Evolutionary conservation across 176 grass and related monocot genomes (phyloP).

Genomic region (Oryza coarctata): DNA sequence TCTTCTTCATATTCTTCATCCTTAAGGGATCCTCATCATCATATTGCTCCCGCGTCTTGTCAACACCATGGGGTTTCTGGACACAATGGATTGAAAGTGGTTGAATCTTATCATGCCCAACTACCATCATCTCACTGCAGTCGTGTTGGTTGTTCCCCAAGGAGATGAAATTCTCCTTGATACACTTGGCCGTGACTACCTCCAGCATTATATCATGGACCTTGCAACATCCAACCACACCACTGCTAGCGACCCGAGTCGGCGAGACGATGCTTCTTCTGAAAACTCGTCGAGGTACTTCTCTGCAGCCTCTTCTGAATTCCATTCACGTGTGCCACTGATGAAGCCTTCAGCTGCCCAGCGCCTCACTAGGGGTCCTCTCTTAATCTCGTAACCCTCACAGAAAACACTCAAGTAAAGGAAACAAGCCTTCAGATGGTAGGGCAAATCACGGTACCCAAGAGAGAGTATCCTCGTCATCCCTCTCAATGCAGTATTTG

Average conservation of each 20-base stretch:
- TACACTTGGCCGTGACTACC: background rate
- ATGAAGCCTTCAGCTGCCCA: slow-evolving; percentile 38
- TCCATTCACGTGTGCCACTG: too few relatives aligned
- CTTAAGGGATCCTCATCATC: too few relatives aligned
- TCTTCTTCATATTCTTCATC: background rate
- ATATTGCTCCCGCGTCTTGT: too few relatives aligned
- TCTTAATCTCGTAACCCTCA: slow-evolving; percentile 16
- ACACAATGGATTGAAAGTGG: background rate
- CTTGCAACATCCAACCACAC: background rate
- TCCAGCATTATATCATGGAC: slow-evolving; percentile 19
- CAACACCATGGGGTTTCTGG: too few relatives aligned
- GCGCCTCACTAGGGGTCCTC: slow-evolving; percentile 6
- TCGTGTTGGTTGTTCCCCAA: too few relatives aligned
- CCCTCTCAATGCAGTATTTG: background rate
- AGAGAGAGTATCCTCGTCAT: background rate
- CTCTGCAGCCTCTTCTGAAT: background rate
- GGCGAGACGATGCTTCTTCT: background rate
- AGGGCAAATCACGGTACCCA: slow-evolving; percentile 40
- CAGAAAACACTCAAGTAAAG: slow-evolving; percentile 28
- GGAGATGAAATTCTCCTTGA: background rate
- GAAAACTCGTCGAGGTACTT: background rate
- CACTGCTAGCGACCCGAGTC: background rate
- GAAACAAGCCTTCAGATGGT: slow-evolving; percentile 43
- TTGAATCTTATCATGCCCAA: background rate
- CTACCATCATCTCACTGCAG: too few relatives aligned